Evolutionary conservation across 257 asterid species (phyloP).

Genomic region (Mentha longifolia): DNA sequence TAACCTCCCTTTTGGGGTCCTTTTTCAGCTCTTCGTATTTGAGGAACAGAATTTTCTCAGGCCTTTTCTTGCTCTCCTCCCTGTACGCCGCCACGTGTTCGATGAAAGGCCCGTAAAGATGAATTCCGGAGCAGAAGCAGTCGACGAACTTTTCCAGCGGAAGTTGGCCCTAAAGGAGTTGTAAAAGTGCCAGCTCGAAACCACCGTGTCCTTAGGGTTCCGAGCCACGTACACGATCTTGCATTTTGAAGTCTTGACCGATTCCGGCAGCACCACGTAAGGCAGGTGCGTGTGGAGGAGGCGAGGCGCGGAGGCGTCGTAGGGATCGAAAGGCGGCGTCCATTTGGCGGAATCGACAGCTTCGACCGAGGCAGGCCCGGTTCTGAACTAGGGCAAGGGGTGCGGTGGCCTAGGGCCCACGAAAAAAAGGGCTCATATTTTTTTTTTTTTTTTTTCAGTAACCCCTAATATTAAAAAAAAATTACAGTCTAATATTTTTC

Average conservation of each 20-base stretch:
- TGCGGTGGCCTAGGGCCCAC: too few species aligned
- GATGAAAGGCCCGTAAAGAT: slow-evolving; percentile 34
- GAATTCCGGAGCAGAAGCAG: slow-evolving; percentile 41
- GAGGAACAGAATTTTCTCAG: slow-evolving; percentile 43
- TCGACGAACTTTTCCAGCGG: slow-evolving; percentile 30
- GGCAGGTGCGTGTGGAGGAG: slow-evolving; percentile 31
- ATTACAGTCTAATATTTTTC: too few species aligned
- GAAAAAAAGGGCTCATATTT: too few species aligned
- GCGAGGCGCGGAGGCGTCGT: not conserved
- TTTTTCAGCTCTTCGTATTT: slow-evolving; percentile 47
- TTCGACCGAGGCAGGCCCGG: slow-evolving; percentile 25
- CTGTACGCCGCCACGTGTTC: slow-evolving; percentile 44
- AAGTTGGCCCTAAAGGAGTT: not conserved
- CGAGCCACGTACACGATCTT: slow-evolving; percentile 19
- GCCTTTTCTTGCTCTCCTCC: slow-evolving; percentile 42
- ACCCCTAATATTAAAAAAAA: too few species aligned
- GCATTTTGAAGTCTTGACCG: not conserved
- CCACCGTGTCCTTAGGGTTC: slow-evolving; percentile 19
- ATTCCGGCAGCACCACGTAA: slow-evolving; percentile 14
- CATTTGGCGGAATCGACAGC: not conserved
- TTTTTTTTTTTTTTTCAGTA: too few species aligned
- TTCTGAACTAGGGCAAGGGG: too few species aligned
- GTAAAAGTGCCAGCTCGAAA: not conserved
- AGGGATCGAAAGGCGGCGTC: not conserved
- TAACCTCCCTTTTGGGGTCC: slow-evolving; percentile 38